A percentile compares a stretch with the other conserved stretches of the same genome.
phyloP scores from a whole-genome alignment of 139 green algal genomes.

The Chlamydomonas urium region DNA sequence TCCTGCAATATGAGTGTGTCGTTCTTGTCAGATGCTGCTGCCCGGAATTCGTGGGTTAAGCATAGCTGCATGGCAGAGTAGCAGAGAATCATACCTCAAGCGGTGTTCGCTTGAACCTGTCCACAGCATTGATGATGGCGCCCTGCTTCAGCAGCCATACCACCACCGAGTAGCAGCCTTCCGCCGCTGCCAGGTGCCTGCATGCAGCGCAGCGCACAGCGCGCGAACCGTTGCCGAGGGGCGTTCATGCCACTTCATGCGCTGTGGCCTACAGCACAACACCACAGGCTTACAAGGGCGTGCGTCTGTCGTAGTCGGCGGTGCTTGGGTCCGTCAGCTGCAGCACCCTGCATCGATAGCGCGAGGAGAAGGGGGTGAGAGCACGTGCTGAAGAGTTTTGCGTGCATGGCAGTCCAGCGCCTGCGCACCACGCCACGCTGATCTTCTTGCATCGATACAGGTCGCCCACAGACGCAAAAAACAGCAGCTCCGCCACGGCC shows the following conservation, averaged over 20 bases:
- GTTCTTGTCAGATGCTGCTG: too few species aligned
- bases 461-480: conserved; percentile 82
- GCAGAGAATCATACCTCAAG: conserved; percentile 78
- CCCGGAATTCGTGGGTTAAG: too few species aligned
- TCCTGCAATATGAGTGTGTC: too few species aligned
- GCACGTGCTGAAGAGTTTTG: too few species aligned
- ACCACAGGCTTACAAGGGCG: conserved; percentile 4
- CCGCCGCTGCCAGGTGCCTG: conserved; percentile 80
- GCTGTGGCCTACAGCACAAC: too few species aligned
- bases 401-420: too few species aligned
- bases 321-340: conserved; percentile 6
- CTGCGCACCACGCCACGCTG: conserved; percentile 60
- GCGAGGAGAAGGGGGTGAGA: too few species aligned
- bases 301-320: conserved; percentile 10
- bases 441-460: conserved; percentile 73
- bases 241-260: too few species aligned
- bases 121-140: conserved; percentile 69
- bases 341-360: background rate
- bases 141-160: conserved; percentile 79
- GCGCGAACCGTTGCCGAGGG: too few species aligned
- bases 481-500: conserved; percentile 84
- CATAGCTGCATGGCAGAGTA: too few species aligned
- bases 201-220: too few species aligned
- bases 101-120: conserved; percentile 84
- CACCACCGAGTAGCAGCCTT: conserved; percentile 72